Percentiles rank a stretch among this genome's conserved stretches.
Conservation (phyloP, 2,329 filamentous ascomycete species). For the Ceratocystiopsis brevicomis region DNA sequence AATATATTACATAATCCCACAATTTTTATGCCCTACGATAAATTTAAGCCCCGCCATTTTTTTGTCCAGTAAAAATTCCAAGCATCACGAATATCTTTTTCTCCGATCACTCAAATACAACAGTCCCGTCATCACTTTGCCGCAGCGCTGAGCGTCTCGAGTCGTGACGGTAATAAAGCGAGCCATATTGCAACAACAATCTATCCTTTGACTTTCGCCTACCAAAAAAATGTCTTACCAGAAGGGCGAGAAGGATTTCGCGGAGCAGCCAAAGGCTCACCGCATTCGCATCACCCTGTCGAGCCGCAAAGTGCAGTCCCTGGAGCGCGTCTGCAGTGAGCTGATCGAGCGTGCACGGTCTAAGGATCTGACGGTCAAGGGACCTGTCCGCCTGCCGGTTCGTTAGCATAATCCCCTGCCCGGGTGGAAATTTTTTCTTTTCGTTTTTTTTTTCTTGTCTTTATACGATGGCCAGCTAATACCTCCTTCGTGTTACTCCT, state of each 20-base stretch:
- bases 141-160: conserved; percentile 10
- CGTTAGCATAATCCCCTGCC: neutral
- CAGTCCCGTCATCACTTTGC: conserved; percentile 11
- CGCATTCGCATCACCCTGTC: conserved; percentile 73
- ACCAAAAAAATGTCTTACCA: conserved; percentile 58
- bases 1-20: neutral
- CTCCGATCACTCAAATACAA: neutral
- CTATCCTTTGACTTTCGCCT: neutral
- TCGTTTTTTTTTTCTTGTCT: too few relatives aligned
- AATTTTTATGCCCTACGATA: neutral
- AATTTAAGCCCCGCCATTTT: neutral
- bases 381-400: conserved; percentile 73
- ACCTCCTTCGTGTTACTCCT: neutral
- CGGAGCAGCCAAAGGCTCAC: conserved; percentile 47
- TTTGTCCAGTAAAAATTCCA: neutral
- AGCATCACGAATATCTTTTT: neutral
- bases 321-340: conserved; percentile 97
- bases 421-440: too few relatives aligned
- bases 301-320: conserved; percentile 79
- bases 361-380: conserved; percentile 98
- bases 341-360: conserved; percentile 95
- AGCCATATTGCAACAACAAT: too few relatives aligned
- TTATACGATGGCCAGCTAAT: neutral
- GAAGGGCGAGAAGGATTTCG: conserved; percentile 87
- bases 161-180: conserved; percentile 7